Evolutionary conservation across 176 grass and related monocot genomes (phyloP).

Genomic region (Cenchrus fungigraminus): DNA sequence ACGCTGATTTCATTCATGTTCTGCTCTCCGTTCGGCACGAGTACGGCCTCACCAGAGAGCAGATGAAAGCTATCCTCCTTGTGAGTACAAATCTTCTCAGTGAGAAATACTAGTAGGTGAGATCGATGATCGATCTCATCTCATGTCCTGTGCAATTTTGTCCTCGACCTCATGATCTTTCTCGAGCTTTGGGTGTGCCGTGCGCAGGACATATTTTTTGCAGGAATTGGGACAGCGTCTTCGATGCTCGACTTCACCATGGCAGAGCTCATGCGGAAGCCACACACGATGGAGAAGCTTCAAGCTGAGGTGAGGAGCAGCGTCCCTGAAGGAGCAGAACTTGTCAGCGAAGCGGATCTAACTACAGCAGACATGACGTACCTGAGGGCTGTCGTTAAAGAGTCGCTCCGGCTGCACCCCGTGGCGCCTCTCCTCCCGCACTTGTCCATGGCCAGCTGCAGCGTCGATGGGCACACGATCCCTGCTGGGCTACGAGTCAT

Average conservation of each 20-base stretch:
- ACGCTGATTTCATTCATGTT: conserved; percentile 31
- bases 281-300: conserved; percentile 34
- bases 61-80: conserved; percentile 38
- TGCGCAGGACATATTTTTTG: conserved; percentile 54
- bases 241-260: conserved; percentile 46
- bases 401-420: conserved; percentile 44
- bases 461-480: conserved; percentile 34
- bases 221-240: conserved; percentile 38
- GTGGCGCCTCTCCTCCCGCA: conserved; percentile 41
- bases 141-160: not conserved
- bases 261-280: conserved; percentile 41
- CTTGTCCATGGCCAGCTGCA: conserved; percentile 36
- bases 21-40: conserved; percentile 37
- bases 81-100: not conserved
- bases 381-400: conserved; percentile 48
- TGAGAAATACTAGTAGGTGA: too few relatives aligned
- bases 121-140: too few relatives aligned
- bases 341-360: conserved; percentile 37
- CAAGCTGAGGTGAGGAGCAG: conserved; percentile 36
- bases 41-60: conserved; percentile 7
- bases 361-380: conserved; percentile 3
- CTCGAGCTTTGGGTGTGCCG: not conserved
- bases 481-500: conserved; percentile 1
- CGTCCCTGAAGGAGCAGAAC: not conserved
- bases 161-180: not conserved